A percentile compares a stretch with the other conserved stretches of the same genome.
Evolutionary conservation across 441 rosid species (phyloP).

Genomic region (Populus trichocarpa): DNA sequence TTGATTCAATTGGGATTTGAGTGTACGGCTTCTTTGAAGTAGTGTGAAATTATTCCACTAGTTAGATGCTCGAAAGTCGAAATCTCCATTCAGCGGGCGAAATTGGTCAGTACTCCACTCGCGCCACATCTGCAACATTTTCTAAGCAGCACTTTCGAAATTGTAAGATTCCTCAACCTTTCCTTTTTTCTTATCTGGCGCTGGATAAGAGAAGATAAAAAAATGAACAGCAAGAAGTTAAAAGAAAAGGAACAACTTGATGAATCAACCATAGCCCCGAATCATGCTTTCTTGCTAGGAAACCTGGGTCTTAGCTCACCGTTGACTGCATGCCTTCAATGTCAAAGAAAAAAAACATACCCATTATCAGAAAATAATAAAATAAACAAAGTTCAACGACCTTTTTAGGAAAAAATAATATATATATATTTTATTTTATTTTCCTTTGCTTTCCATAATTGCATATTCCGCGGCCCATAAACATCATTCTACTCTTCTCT

Average conservation of each 20-base stretch:
- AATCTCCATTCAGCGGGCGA: background rate
- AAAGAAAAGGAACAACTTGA: background rate
- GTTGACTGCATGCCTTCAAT: conserved; percentile 10
- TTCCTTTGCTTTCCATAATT: background rate
- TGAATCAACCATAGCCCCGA: background rate
- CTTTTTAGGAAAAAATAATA: background rate
- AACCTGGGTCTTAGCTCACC: conserved; percentile 11
- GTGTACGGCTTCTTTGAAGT: background rate
- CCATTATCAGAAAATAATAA: background rate
- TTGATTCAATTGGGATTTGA: background rate
- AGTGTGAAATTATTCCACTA: background rate
- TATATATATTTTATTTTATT: background rate
- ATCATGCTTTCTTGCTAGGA: conserved; percentile 25
- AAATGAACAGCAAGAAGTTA: background rate
- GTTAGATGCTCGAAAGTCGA: conserved; percentile 1
- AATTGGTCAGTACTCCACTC: background rate
- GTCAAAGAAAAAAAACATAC: background rate
- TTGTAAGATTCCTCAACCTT: too few relatives aligned
- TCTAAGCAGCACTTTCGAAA: background rate
- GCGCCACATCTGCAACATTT: background rate
- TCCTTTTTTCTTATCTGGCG: background rate
- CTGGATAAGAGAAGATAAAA: too few relatives aligned
- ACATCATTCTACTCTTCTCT: background rate
- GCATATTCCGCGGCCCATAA: background rate
- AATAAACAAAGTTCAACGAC: background rate